Conservation (phyloP, 2,329 filamentous ascomycete genomes). For the Aspergillus terreus region DNA sequence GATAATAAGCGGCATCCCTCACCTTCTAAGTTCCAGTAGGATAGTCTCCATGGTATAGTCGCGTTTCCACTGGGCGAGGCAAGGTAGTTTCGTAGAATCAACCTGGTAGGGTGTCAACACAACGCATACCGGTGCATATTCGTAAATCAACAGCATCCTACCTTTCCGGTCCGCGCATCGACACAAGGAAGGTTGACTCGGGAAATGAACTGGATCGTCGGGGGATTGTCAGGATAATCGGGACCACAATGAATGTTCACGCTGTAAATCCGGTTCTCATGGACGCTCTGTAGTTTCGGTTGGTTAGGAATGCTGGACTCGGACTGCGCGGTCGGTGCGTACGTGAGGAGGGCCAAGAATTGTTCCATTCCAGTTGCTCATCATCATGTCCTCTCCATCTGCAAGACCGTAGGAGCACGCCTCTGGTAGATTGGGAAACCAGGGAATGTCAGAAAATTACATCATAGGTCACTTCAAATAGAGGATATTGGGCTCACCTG, state of each 20-base stretch:
- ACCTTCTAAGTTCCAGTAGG: conserved; percentile 80
- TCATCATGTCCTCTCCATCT: conserved; percentile 88
- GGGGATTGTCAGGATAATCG: conserved; percentile 83
- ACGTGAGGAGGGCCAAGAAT: conserved; percentile 96
- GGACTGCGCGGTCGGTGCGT: conserved; percentile 33
- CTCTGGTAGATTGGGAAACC: conserved; percentile 52
- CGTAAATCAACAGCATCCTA: conserved; percentile 30
- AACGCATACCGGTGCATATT: not conserved
- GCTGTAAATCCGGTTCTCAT: conserved; percentile 99
- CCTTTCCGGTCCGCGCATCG: conserved; percentile 71
- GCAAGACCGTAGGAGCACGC: conserved; percentile 96
- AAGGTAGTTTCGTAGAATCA: conserved; percentile 77
- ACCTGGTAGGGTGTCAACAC: conserved; percentile 51
- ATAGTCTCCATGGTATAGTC: conserved; percentile 95
- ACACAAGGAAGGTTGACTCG: conserved; percentile 97
- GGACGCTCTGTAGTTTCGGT: conserved; percentile 65
- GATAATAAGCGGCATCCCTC: conserved; percentile 17
- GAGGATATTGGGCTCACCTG: conserved; percentile 49
- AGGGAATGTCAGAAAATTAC: conserved; percentile 19
- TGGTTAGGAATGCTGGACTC: conserved; percentile 11
- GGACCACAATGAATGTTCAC: conserved; percentile 93
- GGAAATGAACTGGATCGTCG: conserved; percentile 86
- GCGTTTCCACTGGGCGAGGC: conserved; percentile 84
- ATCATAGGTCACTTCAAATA: not conserved
- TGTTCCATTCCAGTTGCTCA: conserved; percentile 98